Evolutionary conservation across 106 monocot species (phyloP).

Genomic region (Acorus calamus): DNA sequence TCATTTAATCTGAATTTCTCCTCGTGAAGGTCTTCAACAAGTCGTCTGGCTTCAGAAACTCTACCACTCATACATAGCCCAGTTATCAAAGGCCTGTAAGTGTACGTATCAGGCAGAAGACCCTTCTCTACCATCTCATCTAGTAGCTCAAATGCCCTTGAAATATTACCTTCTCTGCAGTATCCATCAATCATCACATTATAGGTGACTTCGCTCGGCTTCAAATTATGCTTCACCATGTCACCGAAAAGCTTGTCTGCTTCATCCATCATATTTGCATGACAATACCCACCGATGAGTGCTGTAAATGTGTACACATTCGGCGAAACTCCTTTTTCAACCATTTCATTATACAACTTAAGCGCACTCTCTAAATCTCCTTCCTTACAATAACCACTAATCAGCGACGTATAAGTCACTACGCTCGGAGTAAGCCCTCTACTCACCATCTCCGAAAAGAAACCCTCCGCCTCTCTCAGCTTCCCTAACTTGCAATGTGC

Average conservation of each 20-base stretch:
- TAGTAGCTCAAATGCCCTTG: conserved; percentile 57
- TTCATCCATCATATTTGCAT: conserved; percentile 46
- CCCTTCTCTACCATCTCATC: conserved; percentile 62
- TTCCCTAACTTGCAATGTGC: conserved; percentile 64
- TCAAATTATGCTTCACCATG: conserved; percentile 45
- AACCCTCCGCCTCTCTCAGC: conserved; percentile 37
- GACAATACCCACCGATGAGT: conserved; percentile 64
- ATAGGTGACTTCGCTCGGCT: conserved; percentile 81
- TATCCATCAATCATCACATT: conserved; percentile 98
- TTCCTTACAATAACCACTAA: conserved; percentile 60
- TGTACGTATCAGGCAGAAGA: conserved; percentile 65
- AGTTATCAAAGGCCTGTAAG: conserved; percentile 69
- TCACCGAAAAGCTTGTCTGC: conserved; percentile 54
- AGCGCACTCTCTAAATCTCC: conserved; percentile 43
- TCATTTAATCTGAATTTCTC: conserved; percentile 36
- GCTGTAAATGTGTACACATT: conserved; percentile 77
- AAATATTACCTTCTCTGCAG: conserved; percentile 42
- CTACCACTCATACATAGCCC: conserved; percentile 47
- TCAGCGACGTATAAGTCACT: conserved; percentile 59
- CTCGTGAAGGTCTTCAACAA: conserved; percentile 40
- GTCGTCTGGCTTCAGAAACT: conserved; percentile 50
- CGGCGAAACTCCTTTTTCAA: conserved; percentile 28
- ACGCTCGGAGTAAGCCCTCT: conserved; percentile 54
- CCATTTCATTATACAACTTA: conserved; percentile 65
- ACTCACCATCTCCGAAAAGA: conserved; percentile 37